Percentiles rank a stretch among this genome's conserved stretches.
phyloP scores from a whole-genome alignment of 78 protist genomes.

The Isochrysis galbana region DNA sequence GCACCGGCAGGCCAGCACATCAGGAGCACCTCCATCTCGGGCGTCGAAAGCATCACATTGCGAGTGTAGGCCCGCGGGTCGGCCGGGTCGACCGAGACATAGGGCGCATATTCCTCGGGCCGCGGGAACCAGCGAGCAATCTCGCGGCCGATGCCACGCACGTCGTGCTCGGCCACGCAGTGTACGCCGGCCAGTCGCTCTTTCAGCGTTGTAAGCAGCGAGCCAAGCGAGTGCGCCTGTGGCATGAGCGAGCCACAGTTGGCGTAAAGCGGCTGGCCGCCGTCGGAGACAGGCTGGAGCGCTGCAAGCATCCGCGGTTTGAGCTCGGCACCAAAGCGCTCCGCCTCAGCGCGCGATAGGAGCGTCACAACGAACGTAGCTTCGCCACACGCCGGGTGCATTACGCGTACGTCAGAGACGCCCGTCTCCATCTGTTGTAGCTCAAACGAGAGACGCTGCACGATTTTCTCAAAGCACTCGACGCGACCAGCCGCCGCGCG shows the following conservation, averaged over 20 bases:
- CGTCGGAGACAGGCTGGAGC: neutral
- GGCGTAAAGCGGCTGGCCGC: neutral
- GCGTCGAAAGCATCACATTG: conserved; percentile 26
- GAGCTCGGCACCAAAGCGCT: conserved; percentile 8
- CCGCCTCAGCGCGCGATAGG: neutral
- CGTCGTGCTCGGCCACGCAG: conserved; percentile 28
- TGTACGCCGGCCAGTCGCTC: neutral
- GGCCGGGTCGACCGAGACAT: conserved; percentile 21
- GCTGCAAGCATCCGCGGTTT: neutral
- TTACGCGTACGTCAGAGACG: conserved; percentile 40
- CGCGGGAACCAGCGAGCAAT: conserved; percentile 46
- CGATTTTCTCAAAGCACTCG: conserved; percentile 37
- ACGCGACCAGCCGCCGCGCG: neutral
- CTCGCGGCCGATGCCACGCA: conserved; percentile 1
- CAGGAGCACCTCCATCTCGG: conserved; percentile 43
- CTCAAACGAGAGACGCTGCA: conserved; percentile 31
- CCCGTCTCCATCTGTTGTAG: conserved; percentile 39
- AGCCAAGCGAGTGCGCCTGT: conserved; percentile 34
- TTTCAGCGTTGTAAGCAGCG: conserved; percentile 30
- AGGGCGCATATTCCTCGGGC: conserved; percentile 36
- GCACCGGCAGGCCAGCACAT: conserved; percentile 60
- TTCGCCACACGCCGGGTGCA: conserved; percentile 35
- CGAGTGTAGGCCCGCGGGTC: conserved; percentile 44
- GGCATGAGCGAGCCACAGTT: conserved; percentile 44
- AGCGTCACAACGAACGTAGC: conserved; percentile 28